Percentiles rank a stretch among this genome's conserved stretches.
Conservation (phyloP, 257 asterid genomes). For the Primulina huaijiensis region DNA sequence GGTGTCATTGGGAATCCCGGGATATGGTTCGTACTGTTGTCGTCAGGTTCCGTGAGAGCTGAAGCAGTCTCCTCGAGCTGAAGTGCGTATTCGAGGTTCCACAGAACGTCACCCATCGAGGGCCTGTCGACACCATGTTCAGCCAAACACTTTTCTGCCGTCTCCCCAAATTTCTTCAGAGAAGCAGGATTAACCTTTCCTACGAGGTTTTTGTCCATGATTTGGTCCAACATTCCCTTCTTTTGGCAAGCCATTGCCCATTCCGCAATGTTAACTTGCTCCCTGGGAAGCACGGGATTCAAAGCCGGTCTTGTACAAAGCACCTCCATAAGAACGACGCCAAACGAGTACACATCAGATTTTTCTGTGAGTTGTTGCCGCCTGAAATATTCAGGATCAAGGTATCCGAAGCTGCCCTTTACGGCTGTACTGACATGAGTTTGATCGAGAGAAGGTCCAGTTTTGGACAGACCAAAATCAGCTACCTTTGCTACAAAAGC, state of each 20-base stretch:
- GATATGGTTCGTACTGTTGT: slow-evolving; percentile 51
- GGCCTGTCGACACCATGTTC: slow-evolving; percentile 60
- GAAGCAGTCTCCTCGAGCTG: slow-evolving; percentile 53
- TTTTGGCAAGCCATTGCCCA: slow-evolving; percentile 70
- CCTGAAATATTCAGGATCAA: slow-evolving; percentile 57
- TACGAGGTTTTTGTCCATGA: slow-evolving; percentile 40
- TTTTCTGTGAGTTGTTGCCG: slow-evolving; percentile 56
- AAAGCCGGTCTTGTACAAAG: slow-evolving; percentile 59
- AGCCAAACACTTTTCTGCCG: slow-evolving; percentile 64
- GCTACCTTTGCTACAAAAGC: slow-evolving; percentile 56
- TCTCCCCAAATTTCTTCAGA: slow-evolving; percentile 52
- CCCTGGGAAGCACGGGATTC: slow-evolving; percentile 50
- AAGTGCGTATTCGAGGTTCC: slow-evolving; percentile 60
- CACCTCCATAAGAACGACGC: slow-evolving; percentile 59
- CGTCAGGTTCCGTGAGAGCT: slow-evolving; percentile 53
- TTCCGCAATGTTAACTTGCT: slow-evolving; percentile 55
- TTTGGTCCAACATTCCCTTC: slow-evolving; percentile 54
- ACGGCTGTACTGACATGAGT: slow-evolving; percentile 54
- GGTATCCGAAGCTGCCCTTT: slow-evolving; percentile 59
- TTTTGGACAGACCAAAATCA: slow-evolving; percentile 59
- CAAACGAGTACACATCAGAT: slow-evolving; percentile 60
- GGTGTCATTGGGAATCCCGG: slow-evolving; percentile 44
- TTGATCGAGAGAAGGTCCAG: slow-evolving; percentile 32
- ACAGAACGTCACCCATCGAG: slow-evolving; percentile 58
- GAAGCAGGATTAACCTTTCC: slow-evolving; percentile 50